phyloP scores from a whole-genome alignment of 352 stramenopile species.

The Plasmopara halstedii region DNA sequence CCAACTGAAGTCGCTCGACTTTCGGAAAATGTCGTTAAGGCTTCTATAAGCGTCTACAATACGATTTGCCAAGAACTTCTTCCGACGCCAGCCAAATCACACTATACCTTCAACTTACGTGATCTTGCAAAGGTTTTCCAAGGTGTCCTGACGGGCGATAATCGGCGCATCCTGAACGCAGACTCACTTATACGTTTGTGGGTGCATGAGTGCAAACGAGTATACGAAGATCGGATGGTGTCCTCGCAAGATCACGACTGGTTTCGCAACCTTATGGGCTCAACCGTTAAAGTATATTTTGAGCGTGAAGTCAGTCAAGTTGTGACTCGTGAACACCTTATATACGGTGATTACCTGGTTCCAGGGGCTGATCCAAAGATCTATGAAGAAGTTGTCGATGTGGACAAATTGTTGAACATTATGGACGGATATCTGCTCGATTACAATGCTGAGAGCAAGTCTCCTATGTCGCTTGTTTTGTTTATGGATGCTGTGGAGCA shows the following conservation, averaged over 20 bases:
- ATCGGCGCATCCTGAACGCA: constrained; percentile 49
- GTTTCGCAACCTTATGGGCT: constrained; percentile 74
- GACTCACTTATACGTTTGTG: constrained; percentile 82
- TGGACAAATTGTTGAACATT: constrained; percentile 76
- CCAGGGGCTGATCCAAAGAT: constrained; percentile 74
- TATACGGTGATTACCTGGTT: constrained; percentile 79
- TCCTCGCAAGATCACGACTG: constrained; percentile 87
- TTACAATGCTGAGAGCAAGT: constrained; percentile 89
- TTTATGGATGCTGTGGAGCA: constrained; percentile 87
- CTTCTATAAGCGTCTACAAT: constrained; percentile 88
- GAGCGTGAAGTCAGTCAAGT: constrained; percentile 76
- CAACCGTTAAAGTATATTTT: constrained; percentile 68
- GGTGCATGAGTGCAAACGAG: constrained; percentile 90
- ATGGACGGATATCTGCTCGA: constrained; percentile 87
- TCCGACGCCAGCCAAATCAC: constrained; percentile 91
- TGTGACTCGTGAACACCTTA: constrained; percentile 60
- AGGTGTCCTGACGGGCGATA: constrained; percentile 84
- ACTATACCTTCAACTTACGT: constrained; percentile 95
- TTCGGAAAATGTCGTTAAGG: constrained; percentile 59
- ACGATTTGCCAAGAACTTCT: constrained; percentile 85
- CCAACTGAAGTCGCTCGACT: constrained; percentile 44
- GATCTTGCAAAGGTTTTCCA: constrained; percentile 93
- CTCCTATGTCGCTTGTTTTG: constrained; percentile 84
- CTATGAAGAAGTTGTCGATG: constrained; percentile 84
- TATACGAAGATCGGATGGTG: constrained; percentile 94